Conservation (phyloP, 805 yeast species). For the Priceomyces castillae region DNA sequence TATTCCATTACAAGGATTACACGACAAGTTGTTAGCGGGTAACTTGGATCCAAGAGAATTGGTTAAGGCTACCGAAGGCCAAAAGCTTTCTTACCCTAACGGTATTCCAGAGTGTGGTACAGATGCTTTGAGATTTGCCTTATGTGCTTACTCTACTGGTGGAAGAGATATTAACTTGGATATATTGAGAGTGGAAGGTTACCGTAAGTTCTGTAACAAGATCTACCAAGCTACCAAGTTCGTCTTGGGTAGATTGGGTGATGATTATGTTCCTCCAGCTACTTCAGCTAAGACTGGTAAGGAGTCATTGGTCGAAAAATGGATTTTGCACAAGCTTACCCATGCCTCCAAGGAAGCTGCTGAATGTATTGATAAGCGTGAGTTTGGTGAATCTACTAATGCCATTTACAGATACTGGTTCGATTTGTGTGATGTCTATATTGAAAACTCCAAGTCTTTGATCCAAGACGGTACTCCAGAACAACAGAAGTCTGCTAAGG, state of each 20-base stretch:
- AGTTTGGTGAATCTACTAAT: conserved; percentile 83
- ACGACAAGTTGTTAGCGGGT: conserved; percentile 73
- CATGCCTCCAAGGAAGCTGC: conserved; percentile 63
- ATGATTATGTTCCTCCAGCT: conserved; percentile 80
- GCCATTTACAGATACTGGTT: conserved; percentile 94
- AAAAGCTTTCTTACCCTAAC: conserved; percentile 83
- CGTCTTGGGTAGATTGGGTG: conserved; percentile 89
- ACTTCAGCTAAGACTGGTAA: conserved; percentile 62
- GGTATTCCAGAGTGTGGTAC: conserved; percentile 99
- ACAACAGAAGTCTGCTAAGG: conserved; percentile 87
- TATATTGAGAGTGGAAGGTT: conserved; percentile 95
- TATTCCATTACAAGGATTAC: conserved; percentile 74
- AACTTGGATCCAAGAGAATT: conserved; percentile 88
- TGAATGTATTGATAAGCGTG: conserved; percentile 73
- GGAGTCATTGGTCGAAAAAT: conserved; percentile 90
- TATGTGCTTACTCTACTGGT: conserved; percentile 98
- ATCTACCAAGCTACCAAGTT: conserved; percentile 98
- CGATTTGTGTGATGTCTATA: conserved; percentile 95
- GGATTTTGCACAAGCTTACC: conserved; percentile 89
- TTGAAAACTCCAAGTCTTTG: conserved; percentile 92
- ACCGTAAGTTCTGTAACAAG: conserved; percentile 99
- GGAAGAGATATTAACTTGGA: conserved; percentile 97
- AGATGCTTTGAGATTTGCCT: conserved; percentile 95
- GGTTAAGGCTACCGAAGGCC: conserved; percentile 84
- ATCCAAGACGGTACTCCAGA: conserved; percentile 86